phyloP scores from a whole-genome alignment of 495 filamentous ascomycete genomes.

The Talaromyces liani region DNA sequence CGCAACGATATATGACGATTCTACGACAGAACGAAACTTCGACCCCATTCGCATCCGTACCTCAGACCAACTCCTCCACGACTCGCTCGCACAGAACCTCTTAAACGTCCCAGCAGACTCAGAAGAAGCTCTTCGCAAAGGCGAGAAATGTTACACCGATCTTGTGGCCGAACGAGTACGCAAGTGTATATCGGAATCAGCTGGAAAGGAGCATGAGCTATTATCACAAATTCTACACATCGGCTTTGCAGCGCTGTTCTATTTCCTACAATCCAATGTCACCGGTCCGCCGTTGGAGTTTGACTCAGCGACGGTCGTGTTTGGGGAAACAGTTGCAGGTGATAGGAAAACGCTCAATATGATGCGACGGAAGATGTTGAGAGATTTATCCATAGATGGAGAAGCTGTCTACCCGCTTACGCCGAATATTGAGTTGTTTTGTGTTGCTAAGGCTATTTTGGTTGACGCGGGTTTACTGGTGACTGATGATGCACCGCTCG shows the following conservation, averaged over 20 bases:
- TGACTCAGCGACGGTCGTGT: slow-evolving; percentile 41
- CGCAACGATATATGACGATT: slow-evolving; percentile 26
- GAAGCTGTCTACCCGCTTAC: slow-evolving; percentile 79
- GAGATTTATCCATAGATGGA: slow-evolving; percentile 69
- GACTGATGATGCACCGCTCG: slow-evolving; percentile 30
- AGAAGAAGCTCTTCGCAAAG: slow-evolving; percentile 13
- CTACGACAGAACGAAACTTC: slow-evolving; percentile 20
- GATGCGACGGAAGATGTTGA: slow-evolving; percentile 47
- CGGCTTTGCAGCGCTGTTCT: slow-evolving; percentile 64
- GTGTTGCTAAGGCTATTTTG: slow-evolving; percentile 64
- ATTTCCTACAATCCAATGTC: slow-evolving; percentile 87
- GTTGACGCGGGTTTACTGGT: slow-evolving; percentile 37
- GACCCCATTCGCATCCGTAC: slow-evolving; percentile 32
- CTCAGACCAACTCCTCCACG: slow-evolving; percentile 21
- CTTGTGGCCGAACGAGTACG: slow-evolving; percentile 21
- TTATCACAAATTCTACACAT: slow-evolving; percentile 45
- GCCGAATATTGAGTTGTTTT: slow-evolving; percentile 73
- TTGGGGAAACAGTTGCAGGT: slow-evolving; percentile 32
- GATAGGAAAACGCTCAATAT: slow-evolving; percentile 18
- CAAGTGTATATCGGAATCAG: slow-evolving; percentile 16
- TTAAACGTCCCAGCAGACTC: slow-evolving; percentile 21
- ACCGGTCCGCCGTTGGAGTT: slow-evolving; percentile 75
- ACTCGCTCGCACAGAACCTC: slow-evolving; percentile 29
- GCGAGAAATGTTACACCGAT: slow-evolving; percentile 29
- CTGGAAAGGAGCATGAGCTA: slow-evolving; percentile 21